These are phyloP conservation scores for Hymenoscyphus albidus DNA, from an alignment of 2,329 filamentous ascomycete species.

Conservation along the genomic window DNA sequence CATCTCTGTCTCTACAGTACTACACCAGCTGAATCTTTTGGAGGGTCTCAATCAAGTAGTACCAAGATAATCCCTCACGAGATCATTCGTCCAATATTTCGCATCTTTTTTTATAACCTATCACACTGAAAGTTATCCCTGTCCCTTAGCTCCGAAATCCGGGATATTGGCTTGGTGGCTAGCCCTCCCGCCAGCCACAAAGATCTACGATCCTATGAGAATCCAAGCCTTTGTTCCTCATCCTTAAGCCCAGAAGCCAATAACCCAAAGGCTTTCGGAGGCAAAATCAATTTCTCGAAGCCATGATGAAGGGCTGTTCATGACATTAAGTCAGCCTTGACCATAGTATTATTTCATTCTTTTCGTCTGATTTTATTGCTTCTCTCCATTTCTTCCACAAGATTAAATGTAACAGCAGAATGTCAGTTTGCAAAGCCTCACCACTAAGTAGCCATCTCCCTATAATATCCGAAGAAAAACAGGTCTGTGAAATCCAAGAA, in stretches of 20 bases:
- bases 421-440: slow-evolving; percentile 5
- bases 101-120: not conserved
- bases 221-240: not conserved
- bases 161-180: slow-evolving; percentile 3
- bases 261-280: not conserved
- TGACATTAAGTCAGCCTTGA: not conserved
- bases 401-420: not conserved
- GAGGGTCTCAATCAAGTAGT: not conserved
- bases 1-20: not conserved
- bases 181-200: slow-evolving; percentile 3
- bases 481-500: not conserved
- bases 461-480: slow-evolving; percentile 24
- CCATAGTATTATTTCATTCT: not conserved
- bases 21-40: not conserved
- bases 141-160: slow-evolving; percentile 2
- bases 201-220: slow-evolving; percentile 10
- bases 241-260: not conserved
- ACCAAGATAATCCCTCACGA: not conserved
- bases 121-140: not conserved
- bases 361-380: not conserved
- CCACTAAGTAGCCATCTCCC: slow-evolving; percentile 17
- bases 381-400: not conserved
- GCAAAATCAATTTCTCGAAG: not conserved
- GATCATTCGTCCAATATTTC: not conserved
- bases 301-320: not conserved